Evolutionary conservation across 352 stramenopile genomes (phyloP), one percentile per base, ranked within the genome.

Genomic region (Paralagenidium karlingii): DNA sequence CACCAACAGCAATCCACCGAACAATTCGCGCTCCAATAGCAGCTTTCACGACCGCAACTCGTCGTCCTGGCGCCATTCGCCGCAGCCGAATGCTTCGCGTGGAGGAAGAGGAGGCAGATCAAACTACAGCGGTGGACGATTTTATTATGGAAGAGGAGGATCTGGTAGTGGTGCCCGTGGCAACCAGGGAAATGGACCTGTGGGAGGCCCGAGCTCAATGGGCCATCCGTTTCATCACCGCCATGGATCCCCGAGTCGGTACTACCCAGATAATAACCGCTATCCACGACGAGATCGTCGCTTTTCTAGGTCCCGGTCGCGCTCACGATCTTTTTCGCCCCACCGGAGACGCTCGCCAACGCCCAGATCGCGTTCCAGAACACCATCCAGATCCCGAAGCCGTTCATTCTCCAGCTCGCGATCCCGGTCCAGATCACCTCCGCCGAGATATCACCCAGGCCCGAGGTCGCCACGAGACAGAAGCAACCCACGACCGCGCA

Each of bases 381-480:
- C n/a, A n/a, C n/a, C n/a, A n/a, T n/a, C n/a, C n/a, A n/a, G n/a
- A n/a, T n/a, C n/a, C n/a, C n/a, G n/a, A n/a, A n/a, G n/a, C n/a
- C n/a, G n/a, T n/a, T n/a, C n/a, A n/a, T n/a, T n/a, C n/a, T n/a
- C 45, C 8, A 39, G 53, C 11, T 63, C 56, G 12, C 53, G 58
- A 8, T 68, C 53, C 6, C 60, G 73, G 7, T 86, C 73, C 5
- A 68, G 77, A 33, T 83, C 51, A 18, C 51, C 68, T 2, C 70
- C 70, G 24, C 54, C 57, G 31, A 56, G 65, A 1, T 64, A 73
- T 26, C 70, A 66, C 11, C 67, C 65, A 15, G 70, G 70, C 24
- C 44, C 44, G 38, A 62, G 34, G 18, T 39, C 18, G 3, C 41
- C 32, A 13, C 34, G 46, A 13, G 22, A 43, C 10, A 41, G 42